These are phyloP conservation scores for Marsdenia floribunda DNA, from an alignment of 257 asterid genomes.

Conservation along the genomic window DNA sequence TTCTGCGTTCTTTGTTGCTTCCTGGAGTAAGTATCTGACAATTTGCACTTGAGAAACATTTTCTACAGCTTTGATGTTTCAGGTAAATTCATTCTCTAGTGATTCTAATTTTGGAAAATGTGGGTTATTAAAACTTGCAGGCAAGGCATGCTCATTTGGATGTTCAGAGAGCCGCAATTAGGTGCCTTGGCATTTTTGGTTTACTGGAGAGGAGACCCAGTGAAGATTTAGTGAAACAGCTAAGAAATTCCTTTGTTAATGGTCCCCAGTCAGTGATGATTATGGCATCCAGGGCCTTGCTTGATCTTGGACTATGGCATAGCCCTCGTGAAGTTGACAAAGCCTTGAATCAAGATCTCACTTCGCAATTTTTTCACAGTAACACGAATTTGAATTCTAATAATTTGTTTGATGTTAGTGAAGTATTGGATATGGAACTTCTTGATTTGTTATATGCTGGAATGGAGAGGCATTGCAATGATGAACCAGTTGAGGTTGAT, in stretches of 20 bases:
- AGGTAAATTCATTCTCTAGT: not conserved
- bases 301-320: conserved; percentile 95
- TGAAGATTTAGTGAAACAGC: conserved; percentile 59
- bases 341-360: conserved; percentile 51
- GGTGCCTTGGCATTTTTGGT: conserved; percentile 93
- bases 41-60: not conserved
- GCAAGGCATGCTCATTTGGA: conserved; percentile 78
- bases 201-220: conserved; percentile 71
- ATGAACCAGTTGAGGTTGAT: conserved; percentile 44
- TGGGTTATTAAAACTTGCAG: conserved; percentile 36
- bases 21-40: conserved; percentile 64
- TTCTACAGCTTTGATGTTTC: not conserved
- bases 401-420: conserved; percentile 40
- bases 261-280: conserved; percentile 48
- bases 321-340: conserved; percentile 78
- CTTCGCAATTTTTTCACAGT: conserved; percentile 38
- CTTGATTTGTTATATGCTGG: conserved; percentile 66
- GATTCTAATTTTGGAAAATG: conserved; percentile 14
- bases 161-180: conserved; percentile 82
- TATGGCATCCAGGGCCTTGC: conserved; percentile 80
- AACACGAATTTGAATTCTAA: conserved; percentile 27
- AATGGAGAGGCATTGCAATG: conserved; percentile 50
- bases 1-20: conserved; percentile 75
- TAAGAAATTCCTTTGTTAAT: conserved; percentile 56
- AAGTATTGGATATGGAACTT: conserved; percentile 52